These are phyloP conservation scores for Cryptococcus sp. DNA, from an alignment of 1,284 basidiomycete genomes.

Conservation along the genomic window DNA sequence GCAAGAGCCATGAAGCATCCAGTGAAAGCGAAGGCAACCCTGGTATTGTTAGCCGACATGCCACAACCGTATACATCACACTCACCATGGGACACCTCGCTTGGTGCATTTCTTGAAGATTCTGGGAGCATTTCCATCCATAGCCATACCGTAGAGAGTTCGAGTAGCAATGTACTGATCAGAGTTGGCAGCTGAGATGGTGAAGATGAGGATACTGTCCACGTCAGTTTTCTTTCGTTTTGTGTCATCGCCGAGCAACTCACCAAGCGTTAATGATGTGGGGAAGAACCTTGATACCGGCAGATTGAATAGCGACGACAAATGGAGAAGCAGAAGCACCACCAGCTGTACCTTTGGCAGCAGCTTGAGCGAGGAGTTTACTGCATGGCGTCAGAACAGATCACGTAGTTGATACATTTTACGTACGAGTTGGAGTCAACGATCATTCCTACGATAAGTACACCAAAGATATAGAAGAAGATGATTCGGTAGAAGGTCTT, in stretches of 20 bases:
- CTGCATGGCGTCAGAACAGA: not conserved
- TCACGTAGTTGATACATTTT: not conserved
- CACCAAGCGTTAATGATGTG: slow-evolving; percentile 51
- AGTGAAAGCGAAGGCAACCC: slow-evolving; percentile 41
- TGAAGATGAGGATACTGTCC: slow-evolving; percentile 36
- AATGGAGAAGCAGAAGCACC: slow-evolving; percentile 67
- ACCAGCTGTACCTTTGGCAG: slow-evolving; percentile 16
- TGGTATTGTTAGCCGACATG: not conserved
- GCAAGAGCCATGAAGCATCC: slow-evolving; percentile 41
- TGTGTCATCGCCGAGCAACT: not conserved
- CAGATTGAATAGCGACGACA: slow-evolving; percentile 56
- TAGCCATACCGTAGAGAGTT: slow-evolving; percentile 54
- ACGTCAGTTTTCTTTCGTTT: not conserved
- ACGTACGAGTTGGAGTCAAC: slow-evolving; percentile 45
- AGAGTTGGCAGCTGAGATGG: slow-evolving; percentile 50
- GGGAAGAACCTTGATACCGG: slow-evolving; percentile 49
- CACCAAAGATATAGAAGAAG: slow-evolving; percentile 53
- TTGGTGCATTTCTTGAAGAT: slow-evolving; percentile 50
- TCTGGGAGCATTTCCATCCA: slow-evolving; percentile 53
- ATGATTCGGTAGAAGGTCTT: slow-evolving; percentile 57
- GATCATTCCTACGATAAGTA: slow-evolving; percentile 61
- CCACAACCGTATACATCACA: not conserved
- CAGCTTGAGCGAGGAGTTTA: slow-evolving; percentile 13
- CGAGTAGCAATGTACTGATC: slow-evolving; percentile 54
- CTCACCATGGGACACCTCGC: slow-evolving; percentile 49